Evolutionary conservation across 164 flowering plant species (phyloP), one percentile per base, ranked within the genome.

Genomic region (Tetrastigma voinierianum): DNA sequence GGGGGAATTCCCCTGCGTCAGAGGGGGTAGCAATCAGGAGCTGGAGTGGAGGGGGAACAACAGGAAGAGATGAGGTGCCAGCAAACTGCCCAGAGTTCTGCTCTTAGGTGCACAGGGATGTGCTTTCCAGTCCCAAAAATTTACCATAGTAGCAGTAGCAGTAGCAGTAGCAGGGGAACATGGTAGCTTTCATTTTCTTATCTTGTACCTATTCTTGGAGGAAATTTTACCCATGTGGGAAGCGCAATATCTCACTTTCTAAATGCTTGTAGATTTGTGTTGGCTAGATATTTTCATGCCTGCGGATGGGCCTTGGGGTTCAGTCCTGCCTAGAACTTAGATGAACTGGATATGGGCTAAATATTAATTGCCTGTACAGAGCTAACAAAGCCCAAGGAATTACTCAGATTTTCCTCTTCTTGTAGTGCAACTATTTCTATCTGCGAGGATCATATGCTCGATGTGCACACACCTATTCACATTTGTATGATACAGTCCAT

Each of bases 31-130:
- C 87, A 19, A 90, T 80, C 81, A 90, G 32, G 2, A 88, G 82
- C 16, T 87, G 81, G 65, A 83, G 84, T 13, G 93, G 90, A 10
- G 90, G 89, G 9, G 72, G 71, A 21, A 53, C n/a, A n/a, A n/a
- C 21, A n/a, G 67, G 51, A 21, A 43, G 11, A 10, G 64, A 15
- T 11, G 58, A 17, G 32, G 46, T 4, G 49, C 57, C 45, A 15
- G 56, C n/a, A n/a, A n/a, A n/a, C n/a, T 16, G 16, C 9, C 53
- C 25, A 21, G 15, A n/a, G n/a, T 24, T 73, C 70, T 1, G 66
- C 64, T 21, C 9, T 61, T 52, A 45, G 54, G 24, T 66, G 58
- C 23, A 48, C 58, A 0, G 77, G 46, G 14, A 18, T n/a, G 70
- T 67, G 71, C 14, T 46, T 74, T 11, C 81, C 81, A n/a, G 1